Conservation (phyloP, 352 stramenopile species). For the Phytophthora meadii region DNA sequence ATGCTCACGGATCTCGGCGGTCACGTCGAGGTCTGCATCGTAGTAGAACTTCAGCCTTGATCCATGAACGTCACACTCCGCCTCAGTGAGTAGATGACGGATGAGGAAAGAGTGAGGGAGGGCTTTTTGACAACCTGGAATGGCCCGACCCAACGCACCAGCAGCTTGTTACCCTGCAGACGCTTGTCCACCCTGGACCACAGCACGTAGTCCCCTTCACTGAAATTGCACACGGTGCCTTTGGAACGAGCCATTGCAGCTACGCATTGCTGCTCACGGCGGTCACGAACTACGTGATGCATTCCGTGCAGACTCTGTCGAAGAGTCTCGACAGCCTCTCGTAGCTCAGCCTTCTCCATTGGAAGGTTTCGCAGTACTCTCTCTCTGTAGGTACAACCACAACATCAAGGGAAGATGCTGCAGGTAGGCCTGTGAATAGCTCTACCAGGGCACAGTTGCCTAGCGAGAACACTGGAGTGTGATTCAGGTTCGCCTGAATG, state of each 20-base stretch:
- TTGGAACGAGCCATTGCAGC: slow-evolving; percentile 16
- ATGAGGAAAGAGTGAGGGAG: slow-evolving; percentile 21
- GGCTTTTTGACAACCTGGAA: slow-evolving; percentile 18
- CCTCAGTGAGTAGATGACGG: slow-evolving; percentile 14
- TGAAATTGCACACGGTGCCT: slow-evolving; percentile 17
- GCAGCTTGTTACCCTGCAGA: slow-evolving; percentile 9
- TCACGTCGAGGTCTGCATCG: slow-evolving; percentile 6
- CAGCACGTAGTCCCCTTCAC: slow-evolving; percentile 11
- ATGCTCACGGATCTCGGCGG: slow-evolving; percentile 18
- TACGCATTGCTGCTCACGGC: not conserved
- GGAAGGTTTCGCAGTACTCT: not conserved
- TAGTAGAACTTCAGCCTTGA: slow-evolving; percentile 20
- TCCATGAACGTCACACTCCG: slow-evolving; percentile 2
- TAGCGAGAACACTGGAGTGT: slow-evolving; percentile 3
- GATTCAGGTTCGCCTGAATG: slow-evolving; percentile 8
- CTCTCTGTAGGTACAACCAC: not conserved
- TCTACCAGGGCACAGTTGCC: slow-evolving; percentile 14
- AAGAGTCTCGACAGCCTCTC: not conserved
- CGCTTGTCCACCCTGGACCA: slow-evolving; percentile 16
- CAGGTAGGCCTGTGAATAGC: slow-evolving; percentile 1
- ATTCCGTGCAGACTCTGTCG: not conserved
- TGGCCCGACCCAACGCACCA: slow-evolving; percentile 7
- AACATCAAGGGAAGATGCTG: not conserved
- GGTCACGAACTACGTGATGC: slow-evolving; percentile 2
- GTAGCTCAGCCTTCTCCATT: not conserved